Percentiles rank a stretch among this genome's conserved stretches.
Conservation (phyloP, 2,329 filamentous ascomycete species). For the Biscogniauxia sp. region DNA sequence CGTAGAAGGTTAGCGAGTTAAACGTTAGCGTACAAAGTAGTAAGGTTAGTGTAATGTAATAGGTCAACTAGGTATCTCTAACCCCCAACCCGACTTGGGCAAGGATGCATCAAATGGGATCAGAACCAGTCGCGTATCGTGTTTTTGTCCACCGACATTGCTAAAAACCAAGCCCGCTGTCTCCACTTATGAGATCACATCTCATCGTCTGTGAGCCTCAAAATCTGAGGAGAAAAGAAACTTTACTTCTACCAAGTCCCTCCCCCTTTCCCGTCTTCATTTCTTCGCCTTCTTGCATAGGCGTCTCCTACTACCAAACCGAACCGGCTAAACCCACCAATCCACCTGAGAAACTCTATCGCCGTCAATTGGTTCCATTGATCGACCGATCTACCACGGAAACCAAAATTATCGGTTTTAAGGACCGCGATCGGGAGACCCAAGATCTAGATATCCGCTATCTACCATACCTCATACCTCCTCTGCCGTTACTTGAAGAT, state of each 20-base stretch:
- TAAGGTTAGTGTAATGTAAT: no score
- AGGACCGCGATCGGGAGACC: not conserved
- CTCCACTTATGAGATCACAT: not conserved
- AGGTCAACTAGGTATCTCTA: no score
- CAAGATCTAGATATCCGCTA: not conserved
- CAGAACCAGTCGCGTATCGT: not conserved
- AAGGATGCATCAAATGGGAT: not conserved
- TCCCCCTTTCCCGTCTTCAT: not conserved
- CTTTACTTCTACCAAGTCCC: no score
- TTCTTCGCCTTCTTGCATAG: not conserved
- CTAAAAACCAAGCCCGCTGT: not conserved
- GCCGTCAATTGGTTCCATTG: no score
- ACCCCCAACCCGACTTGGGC: not conserved
- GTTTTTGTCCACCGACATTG: not conserved
- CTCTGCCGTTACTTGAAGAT: constrained; percentile 9
- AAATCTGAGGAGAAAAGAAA: not conserved
- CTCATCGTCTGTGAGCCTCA: not conserved
- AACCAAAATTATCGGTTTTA: not conserved
- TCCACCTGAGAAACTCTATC: no score
- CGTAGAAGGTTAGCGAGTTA: no score
- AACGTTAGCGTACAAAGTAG: no score
- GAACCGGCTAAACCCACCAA: no score
- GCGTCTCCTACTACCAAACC: no score
- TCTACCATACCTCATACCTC: not conserved
- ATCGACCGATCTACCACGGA: no score